phyloP scores from a whole-genome alignment of 345 rosid genomes.

The Turnera subulata region DNA sequence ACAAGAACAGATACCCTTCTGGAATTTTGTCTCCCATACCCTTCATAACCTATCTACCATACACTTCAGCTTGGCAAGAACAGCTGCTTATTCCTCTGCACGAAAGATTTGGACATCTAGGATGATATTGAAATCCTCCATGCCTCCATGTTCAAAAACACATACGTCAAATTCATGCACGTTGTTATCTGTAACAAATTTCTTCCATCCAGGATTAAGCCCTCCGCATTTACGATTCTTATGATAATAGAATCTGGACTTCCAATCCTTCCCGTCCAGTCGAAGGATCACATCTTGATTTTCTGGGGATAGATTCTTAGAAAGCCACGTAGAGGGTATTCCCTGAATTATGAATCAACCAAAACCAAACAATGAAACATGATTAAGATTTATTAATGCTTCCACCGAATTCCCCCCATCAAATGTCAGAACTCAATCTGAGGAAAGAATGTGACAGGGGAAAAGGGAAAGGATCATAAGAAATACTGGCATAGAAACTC shows the following conservation, averaged over 20 bases:
- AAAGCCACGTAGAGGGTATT: slow-evolving; percentile 35
- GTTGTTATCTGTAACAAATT: slow-evolving; percentile 41
- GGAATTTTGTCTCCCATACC: too few species aligned
- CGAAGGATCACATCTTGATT: slow-evolving; percentile 39
- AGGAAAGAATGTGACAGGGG: too few species aligned
- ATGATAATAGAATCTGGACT: slow-evolving; percentile 15
- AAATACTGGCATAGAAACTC: not conserved
- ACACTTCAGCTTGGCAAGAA: too few species aligned
- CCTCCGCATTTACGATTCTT: slow-evolving; percentile 30
- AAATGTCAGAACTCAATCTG: too few species aligned
- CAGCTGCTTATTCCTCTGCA: too few species aligned
- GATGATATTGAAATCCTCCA: slow-evolving; percentile 14
- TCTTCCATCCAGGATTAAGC: slow-evolving; percentile 47
- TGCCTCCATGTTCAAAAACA: slow-evolving; percentile 31
- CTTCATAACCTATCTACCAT: too few species aligned
- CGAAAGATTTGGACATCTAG: slow-evolving; percentile 43
- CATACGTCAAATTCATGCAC: slow-evolving; percentile 46
- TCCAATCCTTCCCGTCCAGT: slow-evolving; percentile 29
- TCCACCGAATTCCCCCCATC: too few species aligned
- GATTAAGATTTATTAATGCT: not conserved
- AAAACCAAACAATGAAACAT: not conserved
- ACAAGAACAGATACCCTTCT: too few species aligned
- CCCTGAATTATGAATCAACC: slow-evolving; percentile 23
- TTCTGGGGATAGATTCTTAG: slow-evolving; percentile 18
- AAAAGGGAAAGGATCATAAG: too few species aligned